These are phyloP conservation scores for Mycena galopus DNA, from an alignment of 768 basidiomycete genomes.

Conservation along the genomic window DNA sequence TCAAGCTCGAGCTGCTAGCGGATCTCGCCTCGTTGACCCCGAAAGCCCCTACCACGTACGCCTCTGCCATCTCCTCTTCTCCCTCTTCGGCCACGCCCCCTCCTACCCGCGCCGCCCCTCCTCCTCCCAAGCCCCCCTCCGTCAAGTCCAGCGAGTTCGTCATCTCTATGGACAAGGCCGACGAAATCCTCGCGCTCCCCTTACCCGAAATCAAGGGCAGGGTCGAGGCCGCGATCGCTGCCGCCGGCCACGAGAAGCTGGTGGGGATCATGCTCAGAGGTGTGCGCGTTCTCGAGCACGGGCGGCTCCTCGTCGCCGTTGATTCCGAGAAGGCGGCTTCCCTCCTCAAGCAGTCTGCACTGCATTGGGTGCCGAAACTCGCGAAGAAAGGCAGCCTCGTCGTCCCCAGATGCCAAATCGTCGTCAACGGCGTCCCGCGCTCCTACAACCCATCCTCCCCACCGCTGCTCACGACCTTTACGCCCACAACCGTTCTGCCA, in stretches of 20 bases:
- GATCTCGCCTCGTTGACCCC: neutral
- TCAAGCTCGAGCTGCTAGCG: neutral
- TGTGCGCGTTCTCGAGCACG: neutral
- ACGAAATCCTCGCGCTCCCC: neutral
- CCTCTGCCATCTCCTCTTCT: neutral
- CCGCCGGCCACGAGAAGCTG: neutral
- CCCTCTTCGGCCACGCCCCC: neutral
- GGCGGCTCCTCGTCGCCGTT: slow-evolving; percentile 1
- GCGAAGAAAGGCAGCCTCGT: too few relatives aligned
- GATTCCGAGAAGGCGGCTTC: neutral
- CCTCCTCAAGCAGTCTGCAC: neutral
- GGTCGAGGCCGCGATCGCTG: neutral
- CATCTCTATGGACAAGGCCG: neutral
- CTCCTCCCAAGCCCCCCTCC: neutral
- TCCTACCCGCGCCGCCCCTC: neutral
- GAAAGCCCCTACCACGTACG: too few relatives aligned
- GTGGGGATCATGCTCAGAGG: neutral
- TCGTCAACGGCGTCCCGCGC: too few relatives aligned
- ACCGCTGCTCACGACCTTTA: neutral
- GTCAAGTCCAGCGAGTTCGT: neutral
- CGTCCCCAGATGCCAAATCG: too few relatives aligned
- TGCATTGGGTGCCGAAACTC: neutral
- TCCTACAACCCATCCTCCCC: too few relatives aligned
- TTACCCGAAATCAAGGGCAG: neutral
- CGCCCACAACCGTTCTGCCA: neutral